Evolutionary conservation across 2,329 filamentous ascomycete genomes (phyloP), one percentile per base, ranked within the genome.

Genomic region (Acrodontium crateriforme): DNA sequence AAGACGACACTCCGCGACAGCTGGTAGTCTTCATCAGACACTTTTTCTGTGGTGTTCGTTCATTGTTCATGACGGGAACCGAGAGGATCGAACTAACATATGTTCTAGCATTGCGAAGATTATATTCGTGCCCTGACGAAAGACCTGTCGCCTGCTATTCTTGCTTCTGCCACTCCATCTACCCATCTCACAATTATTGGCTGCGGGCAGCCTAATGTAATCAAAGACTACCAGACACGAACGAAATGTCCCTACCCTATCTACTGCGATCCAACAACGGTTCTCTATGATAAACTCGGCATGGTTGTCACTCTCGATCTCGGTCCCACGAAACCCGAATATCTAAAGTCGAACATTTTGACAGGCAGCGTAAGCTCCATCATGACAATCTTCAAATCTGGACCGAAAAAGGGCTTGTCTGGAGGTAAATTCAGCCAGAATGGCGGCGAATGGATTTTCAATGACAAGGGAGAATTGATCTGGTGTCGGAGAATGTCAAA

Each of bases 1-100:
- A 36, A 24, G 20, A 37, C 18, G 21, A 32, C n/a, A 18, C 27
- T 14, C 33, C 39, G 16, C 28, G 39, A 25, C 39, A 50, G 18
- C 41, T 56, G 19, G 42, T 55, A 11, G 31, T 56, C 26, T 57
- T 57, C 41, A 46, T 57, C 17, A 45, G 54, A 19, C 54, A 57
- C 37, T 57, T 55, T 42, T 55, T 46, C 45, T 57, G 53, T 37
- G 53, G 52, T 26, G 50, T 53, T 35, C 32, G 45, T 35, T 12
- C 24, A 9, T 10, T n/a, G n/a, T n/a, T n/a, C n/a, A n/a, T n/a
- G n/a, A n/a, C 9, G 9, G 9, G 9, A 20, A 20, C 18, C 9
- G n/a, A n/a, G n/a, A n/a, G n/a, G n/a, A n/a, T n/a, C n/a, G n/a
- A n/a, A 11, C 19, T 14, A 18, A 21, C 13, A 9, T 24, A n/a